phyloP scores from a whole-genome alignment of 116 monocot genomes.

The Iris pallida region DNA sequence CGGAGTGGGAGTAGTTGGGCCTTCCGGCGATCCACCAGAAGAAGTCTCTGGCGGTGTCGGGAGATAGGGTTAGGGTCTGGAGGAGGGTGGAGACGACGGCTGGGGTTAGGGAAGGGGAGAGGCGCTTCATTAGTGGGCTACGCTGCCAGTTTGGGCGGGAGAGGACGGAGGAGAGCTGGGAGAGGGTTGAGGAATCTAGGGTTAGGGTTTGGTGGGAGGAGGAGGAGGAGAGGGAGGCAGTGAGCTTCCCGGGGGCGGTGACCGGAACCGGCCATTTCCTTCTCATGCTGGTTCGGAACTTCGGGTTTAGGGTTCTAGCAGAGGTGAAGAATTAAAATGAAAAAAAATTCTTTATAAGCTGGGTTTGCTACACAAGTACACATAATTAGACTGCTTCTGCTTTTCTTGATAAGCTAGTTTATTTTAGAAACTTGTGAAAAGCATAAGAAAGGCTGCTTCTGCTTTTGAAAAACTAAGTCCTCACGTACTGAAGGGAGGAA shows the following conservation, averaged over 20 bases:
- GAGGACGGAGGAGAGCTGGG: constrained; percentile 32
- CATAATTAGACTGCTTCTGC: no score
- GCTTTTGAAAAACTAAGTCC: no score
- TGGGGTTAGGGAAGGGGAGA: constrained; percentile 35
- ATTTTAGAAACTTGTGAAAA: no score
- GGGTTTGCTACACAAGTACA: no score
- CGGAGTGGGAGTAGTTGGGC: constrained; percentile 15
- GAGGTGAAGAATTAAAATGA: background rate
- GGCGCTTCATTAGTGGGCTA: constrained; percentile 7
- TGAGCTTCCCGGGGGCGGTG: background rate
- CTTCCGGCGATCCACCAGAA: constrained; percentile 30
- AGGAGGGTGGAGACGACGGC: constrained; percentile 29
- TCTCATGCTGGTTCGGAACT: background rate
- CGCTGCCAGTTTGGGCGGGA: constrained; percentile 26
- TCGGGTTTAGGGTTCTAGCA: constrained; percentile 9
- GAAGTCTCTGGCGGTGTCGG: constrained; percentile 30
- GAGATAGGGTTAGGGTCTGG: constrained; percentile 13
- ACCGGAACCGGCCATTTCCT: background rate
- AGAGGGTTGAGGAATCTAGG: constrained; percentile 4
- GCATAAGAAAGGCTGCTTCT: no score
- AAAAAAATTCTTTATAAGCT: no score
- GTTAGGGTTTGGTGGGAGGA: constrained; percentile 2
- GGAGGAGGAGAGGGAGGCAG: constrained; percentile 3
- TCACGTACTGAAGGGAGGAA: no score
- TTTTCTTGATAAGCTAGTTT: no score